Evolutionary conservation across 306 rosid species (phyloP).

Genomic region (Canavalia gladiata): DNA sequence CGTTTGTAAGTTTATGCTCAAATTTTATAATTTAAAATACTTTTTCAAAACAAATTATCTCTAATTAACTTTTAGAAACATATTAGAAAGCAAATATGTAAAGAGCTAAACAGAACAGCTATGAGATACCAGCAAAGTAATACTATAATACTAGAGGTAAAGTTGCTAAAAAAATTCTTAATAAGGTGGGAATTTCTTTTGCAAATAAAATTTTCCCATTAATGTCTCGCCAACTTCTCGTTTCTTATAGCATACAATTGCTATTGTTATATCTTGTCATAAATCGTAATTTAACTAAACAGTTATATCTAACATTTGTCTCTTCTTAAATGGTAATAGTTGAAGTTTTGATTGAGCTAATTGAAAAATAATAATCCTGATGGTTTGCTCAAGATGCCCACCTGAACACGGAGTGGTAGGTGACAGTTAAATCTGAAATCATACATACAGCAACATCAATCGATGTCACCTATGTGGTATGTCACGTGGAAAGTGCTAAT

Average conservation of each 20-base stretch:
- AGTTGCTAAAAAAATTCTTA: no score
- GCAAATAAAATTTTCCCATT: not conserved
- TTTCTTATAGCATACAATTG: not conserved
- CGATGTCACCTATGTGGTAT: not conserved
- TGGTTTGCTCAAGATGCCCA: not conserved
- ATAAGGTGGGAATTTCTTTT: not conserved
- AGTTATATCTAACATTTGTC: not conserved
- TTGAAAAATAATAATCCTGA: not conserved
- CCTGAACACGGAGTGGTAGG: not conserved
- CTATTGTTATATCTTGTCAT: not conserved
- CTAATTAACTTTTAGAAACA: no score
- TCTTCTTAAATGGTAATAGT: constrained; percentile 8
- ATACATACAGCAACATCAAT: not conserved
- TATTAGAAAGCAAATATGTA: not conserved
- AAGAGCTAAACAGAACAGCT: not conserved
- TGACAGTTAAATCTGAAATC: not conserved
- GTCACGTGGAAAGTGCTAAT: not conserved
- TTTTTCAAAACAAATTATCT: no score
- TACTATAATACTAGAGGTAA: not conserved
- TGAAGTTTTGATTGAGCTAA: not conserved
- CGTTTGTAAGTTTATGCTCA: no score
- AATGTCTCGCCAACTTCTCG: not conserved
- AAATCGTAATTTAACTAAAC: not conserved
- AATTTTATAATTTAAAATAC: no score
- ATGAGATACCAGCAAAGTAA: not conserved